phyloP scores from a whole-genome alignment of 768 basidiomycete species.

The Leccinum longicurvipes region DNA sequence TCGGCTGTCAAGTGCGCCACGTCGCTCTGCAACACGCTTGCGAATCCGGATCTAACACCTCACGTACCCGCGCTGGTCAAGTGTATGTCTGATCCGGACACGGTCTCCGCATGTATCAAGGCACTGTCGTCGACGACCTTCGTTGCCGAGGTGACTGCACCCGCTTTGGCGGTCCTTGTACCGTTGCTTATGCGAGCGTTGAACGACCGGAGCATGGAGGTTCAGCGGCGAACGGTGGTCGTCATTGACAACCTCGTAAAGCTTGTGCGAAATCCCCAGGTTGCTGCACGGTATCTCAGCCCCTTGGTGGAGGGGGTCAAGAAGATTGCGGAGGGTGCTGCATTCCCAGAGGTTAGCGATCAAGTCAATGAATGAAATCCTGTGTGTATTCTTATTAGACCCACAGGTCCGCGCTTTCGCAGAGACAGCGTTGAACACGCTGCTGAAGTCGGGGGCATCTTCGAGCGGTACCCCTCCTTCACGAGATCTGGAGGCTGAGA shows the following conservation, averaged over 20 bases:
- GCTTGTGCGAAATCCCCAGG: constrained; percentile 86
- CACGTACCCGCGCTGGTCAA: constrained; percentile 89
- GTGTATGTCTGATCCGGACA: constrained; percentile 88
- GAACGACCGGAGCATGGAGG: constrained; percentile 95
- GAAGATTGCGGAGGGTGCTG: constrained; percentile 84
- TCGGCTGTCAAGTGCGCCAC: constrained; percentile 90
- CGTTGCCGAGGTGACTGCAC: constrained; percentile 94
- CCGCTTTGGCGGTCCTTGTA: constrained; percentile 94
- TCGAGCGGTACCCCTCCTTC: constrained; percentile 64
- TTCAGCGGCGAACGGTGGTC: constrained; percentile 90
- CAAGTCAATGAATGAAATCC: constrained; percentile 1
- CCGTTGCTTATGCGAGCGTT: constrained; percentile 88
- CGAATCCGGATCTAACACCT: constrained; percentile 87
- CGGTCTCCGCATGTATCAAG: constrained; percentile 92
- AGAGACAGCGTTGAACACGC: constrained; percentile 73
- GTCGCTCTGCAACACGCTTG: constrained; percentile 82
- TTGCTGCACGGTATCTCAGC: constrained; percentile 87
- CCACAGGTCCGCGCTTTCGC: constrained; percentile 88
- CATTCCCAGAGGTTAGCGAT: constrained; percentile 83
- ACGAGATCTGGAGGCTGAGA: constrained; percentile 68
- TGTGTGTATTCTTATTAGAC: constrained; percentile 10
- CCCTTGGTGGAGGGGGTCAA: constrained; percentile 87
- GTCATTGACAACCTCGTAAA: constrained; percentile 97
- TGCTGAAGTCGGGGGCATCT: constrained; percentile 82
- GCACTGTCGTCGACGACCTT: constrained; percentile 93